Evolutionary conservation across 2,329 filamentous ascomycete species (phyloP).

Genomic region (Neofusicoccum parvum): DNA sequence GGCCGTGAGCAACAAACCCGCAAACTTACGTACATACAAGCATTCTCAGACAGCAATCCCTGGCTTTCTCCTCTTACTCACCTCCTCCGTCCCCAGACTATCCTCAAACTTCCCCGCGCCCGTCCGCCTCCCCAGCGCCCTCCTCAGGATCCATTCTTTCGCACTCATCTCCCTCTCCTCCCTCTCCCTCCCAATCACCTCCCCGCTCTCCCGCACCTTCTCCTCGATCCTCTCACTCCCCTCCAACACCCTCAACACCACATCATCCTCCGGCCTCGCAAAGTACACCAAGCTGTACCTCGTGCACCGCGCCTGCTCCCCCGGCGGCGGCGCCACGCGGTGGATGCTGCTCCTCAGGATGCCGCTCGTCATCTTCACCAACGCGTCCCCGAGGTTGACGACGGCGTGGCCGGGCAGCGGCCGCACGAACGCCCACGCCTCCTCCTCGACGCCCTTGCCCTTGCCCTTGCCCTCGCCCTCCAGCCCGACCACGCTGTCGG

Average conservation of each 20-base stretch:
- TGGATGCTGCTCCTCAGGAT: slow-evolving; percentile 48
- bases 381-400: slow-evolving; percentile 52
- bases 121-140: slow-evolving; percentile 40
- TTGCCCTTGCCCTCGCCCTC: neutral
- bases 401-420: slow-evolving; percentile 53
- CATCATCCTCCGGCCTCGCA: slow-evolving; percentile 47
- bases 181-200: slow-evolving; percentile 15
- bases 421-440: slow-evolving; percentile 55
- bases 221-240: slow-evolving; percentile 26
- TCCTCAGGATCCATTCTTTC: slow-evolving; percentile 47
- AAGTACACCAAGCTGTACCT: slow-evolving; percentile 60
- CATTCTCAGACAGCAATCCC: neutral
- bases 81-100: slow-evolving; percentile 38
- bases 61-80: slow-evolving; percentile 21
- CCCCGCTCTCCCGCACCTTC: slow-evolving; percentile 29
- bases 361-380: slow-evolving; percentile 49
- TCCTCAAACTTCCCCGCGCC: slow-evolving; percentile 29
- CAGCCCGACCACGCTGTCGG: neutral
- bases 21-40: neutral
- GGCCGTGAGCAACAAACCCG: neutral
- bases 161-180: slow-evolving; percentile 39
- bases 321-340: slow-evolving; percentile 54
- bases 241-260: slow-evolving; percentile 26
- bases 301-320: slow-evolving; percentile 46
- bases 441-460: slow-evolving; percentile 25